These are phyloP conservation scores for Cladosporium sp. DNA, from an alignment of 2,329 filamentous ascomycete genomes.

Conservation along the genomic window DNA sequence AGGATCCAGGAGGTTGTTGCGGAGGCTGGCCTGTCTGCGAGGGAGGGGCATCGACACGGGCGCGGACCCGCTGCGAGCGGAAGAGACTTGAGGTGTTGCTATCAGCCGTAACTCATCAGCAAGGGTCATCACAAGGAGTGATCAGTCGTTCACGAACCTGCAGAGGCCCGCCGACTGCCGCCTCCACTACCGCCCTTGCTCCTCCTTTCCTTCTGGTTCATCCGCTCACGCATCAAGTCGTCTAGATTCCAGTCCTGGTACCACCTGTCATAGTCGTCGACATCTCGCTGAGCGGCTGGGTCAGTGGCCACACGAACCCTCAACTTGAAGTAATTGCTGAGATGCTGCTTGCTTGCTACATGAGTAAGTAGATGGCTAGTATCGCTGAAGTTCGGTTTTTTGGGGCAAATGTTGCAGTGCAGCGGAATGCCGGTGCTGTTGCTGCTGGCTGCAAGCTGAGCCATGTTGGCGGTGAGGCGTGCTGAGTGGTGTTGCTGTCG, in stretches of 20 bases:
- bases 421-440: conserved; percentile 58
- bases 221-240: conserved; percentile 71
- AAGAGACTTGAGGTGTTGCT: conserved; percentile 14
- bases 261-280: conserved; percentile 76
- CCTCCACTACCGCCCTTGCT: conserved; percentile 5
- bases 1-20: conserved; percentile 35
- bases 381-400: conserved; percentile 79
- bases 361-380: conserved; percentile 90
- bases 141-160: conserved; percentile 1
- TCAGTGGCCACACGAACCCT: conserved; percentile 67
- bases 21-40: conserved; percentile 23
- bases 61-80: conserved; percentile 30
- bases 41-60: conserved; percentile 16
- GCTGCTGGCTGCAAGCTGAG: conserved; percentile 33
- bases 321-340: conserved; percentile 79
- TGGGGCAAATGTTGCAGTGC: conserved; percentile 79
- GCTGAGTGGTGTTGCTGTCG: conserved; percentile 20
- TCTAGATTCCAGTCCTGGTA: conserved; percentile 71
- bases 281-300: conserved; percentile 56
- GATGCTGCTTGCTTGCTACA: conserved; percentile 86
- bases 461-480: conserved; percentile 24
- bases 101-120: conserved; percentile 1
- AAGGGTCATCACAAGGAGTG: background rate
- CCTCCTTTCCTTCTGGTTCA: conserved; percentile 71
- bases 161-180: conserved; percentile 11